These are phyloP conservation scores for Eustoma russellianum DNA, from an alignment of 257 asterid species.

Conservation along the genomic window DNA sequence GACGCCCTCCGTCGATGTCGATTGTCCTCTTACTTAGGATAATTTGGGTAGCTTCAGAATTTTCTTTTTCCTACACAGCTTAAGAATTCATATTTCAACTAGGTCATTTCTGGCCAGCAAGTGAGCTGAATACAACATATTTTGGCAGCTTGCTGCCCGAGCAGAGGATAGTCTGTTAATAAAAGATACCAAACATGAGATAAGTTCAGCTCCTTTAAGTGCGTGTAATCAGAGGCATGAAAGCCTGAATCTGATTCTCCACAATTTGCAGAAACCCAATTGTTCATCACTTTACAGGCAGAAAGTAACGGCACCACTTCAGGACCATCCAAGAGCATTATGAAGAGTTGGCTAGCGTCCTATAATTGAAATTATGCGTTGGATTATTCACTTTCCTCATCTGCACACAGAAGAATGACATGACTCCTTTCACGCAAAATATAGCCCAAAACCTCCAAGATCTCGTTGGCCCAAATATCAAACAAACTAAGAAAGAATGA, in stretches of 20 bases:
- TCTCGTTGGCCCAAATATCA: constrained; percentile 13
- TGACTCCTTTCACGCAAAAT: constrained; percentile 8
- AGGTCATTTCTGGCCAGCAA: constrained; percentile 9
- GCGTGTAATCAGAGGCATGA: constrained; percentile 8
- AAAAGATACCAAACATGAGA: constrained; percentile 5
- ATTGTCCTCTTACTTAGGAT: constrained; percentile 13
- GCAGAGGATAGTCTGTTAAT: constrained; percentile 7
- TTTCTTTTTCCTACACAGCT: constrained; percentile 15
- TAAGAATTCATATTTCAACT: constrained; percentile 25
- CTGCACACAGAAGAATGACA: no score
- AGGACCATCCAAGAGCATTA: no score
- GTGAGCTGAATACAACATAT: constrained; percentile 15
- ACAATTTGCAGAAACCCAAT: constrained; percentile 8
- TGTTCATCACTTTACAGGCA: constrained; percentile 5
- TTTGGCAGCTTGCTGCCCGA: constrained; percentile 14
- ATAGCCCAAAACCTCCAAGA: constrained; percentile 11
- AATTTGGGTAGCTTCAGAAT: constrained; percentile 11
- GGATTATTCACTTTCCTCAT: constrained; percentile 16
- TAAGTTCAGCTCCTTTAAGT: constrained; percentile 8
- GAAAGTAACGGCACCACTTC: constrained; percentile 1
- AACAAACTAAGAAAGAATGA: constrained; percentile 9
- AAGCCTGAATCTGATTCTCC: constrained; percentile 3
- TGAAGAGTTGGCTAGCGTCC: constrained; percentile 7
- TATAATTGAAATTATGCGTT: constrained; percentile 17
- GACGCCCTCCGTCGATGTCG: constrained; percentile 15